These are phyloP conservation scores for Cladosporium sp. DNA, from an alignment of 2,329 filamentous ascomycete genomes.

Conservation along the genomic window DNA sequence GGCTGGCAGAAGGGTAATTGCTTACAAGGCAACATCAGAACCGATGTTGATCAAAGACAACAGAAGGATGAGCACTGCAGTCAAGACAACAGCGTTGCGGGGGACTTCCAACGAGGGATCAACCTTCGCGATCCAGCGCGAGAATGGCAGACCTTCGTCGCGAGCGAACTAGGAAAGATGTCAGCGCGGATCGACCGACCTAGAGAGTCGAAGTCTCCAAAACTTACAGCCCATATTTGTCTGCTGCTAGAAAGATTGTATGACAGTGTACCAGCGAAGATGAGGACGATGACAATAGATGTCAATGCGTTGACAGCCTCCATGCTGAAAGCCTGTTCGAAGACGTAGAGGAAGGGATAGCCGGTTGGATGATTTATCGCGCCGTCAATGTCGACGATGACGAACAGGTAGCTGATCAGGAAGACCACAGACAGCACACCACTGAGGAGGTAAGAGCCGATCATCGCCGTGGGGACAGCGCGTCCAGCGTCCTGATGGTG, in stretches of 20 bases:
- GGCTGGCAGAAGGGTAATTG: background rate
- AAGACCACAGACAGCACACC: slow-evolving; percentile 11
- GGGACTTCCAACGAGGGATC: slow-evolving; percentile 31
- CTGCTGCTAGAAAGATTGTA: slow-evolving; percentile 18
- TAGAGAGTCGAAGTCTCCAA: slow-evolving; percentile 24
- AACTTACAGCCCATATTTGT: slow-evolving; percentile 17
- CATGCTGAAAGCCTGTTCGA: slow-evolving; percentile 37
- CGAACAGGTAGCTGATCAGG: slow-evolving; percentile 33
- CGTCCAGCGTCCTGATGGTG: slow-evolving; percentile 19
- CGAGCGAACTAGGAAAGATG: slow-evolving; percentile 36
- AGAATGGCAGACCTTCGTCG: slow-evolving; percentile 32
- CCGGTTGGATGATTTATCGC: slow-evolving; percentile 32
- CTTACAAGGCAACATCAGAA: slow-evolving; percentile 35
- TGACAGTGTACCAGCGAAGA: slow-evolving; percentile 26
- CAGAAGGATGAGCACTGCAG: slow-evolving; percentile 28
- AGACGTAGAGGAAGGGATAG: slow-evolving; percentile 41
- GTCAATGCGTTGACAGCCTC: slow-evolving; percentile 25
- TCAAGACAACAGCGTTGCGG: slow-evolving; percentile 29
- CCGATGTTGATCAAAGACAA: slow-evolving; percentile 33
- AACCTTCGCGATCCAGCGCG: slow-evolving; percentile 27
- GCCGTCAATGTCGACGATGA: slow-evolving; percentile 31
- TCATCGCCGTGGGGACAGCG: slow-evolving; percentile 23
- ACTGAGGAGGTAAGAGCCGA: slow-evolving; percentile 23
- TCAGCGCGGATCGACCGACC: slow-evolving; percentile 43
- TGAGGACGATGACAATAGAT: slow-evolving; percentile 29